Conservation (phyloP, 169 alveolate species). For the Blepharisma undulans region DNA sequence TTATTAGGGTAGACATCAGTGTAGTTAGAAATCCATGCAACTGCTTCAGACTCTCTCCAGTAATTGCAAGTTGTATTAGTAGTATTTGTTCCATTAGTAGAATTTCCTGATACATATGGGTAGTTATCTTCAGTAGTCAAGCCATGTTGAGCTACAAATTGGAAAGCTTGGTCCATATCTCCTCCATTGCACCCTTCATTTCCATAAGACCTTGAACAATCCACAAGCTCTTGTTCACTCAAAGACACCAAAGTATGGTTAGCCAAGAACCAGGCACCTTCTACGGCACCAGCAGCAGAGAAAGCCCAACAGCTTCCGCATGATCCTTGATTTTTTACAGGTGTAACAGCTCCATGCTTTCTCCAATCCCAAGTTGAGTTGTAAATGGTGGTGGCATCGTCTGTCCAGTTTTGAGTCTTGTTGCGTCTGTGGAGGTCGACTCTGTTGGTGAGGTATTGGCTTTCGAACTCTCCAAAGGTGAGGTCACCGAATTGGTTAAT, state of each 20-base stretch:
- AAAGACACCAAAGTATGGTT: slow-evolving; percentile 13
- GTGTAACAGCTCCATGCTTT: slow-evolving; percentile 64
- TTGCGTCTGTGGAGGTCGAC: not conserved
- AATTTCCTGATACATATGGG: slow-evolving; percentile 56
- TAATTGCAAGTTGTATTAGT: slow-evolving; percentile 57
- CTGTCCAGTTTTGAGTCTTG: not conserved
- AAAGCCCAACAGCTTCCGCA: slow-evolving; percentile 82
- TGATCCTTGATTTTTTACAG: slow-evolving; percentile 65
- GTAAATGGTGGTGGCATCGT: not conserved
- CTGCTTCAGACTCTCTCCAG: not conserved
- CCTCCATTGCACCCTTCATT: slow-evolving; percentile 86
- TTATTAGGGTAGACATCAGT: slow-evolving; percentile 32
- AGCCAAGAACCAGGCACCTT: slow-evolving; percentile 47
- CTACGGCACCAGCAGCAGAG: slow-evolving; percentile 66
- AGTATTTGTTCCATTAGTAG: slow-evolving; percentile 46
- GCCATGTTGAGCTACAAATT: slow-evolving; percentile 61
- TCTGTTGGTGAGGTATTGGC: not conserved
- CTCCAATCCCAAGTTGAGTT: slow-evolving; percentile 58
- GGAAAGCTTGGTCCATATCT: slow-evolving; percentile 61
- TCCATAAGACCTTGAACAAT: slow-evolving; percentile 61
- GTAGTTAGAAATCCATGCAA: not conserved
- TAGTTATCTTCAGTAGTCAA: slow-evolving; percentile 66
- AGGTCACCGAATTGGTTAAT: slow-evolving; percentile 26
- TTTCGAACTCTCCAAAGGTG: not conserved
- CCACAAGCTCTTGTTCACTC: slow-evolving; percentile 81